Evolutionary conservation across 768 basidiomycete genomes (phyloP), one percentile per base, ranked within the genome.

Genomic region (Roridomyces roridus): DNA sequence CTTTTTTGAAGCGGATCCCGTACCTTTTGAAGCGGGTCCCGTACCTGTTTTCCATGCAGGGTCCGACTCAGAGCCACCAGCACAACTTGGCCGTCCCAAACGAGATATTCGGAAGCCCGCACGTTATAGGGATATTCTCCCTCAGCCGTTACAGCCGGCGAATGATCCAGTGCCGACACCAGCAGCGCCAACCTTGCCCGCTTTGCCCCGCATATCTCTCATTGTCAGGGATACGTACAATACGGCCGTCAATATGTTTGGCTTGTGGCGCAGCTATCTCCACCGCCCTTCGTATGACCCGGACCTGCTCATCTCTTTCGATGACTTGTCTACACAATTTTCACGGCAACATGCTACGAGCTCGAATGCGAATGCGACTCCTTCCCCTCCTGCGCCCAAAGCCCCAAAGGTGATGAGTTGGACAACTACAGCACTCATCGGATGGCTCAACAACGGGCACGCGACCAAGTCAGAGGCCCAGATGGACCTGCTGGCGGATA

Each of bases 201-300:
- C 12, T 9, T 23, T 47, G 7, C 59, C 36, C 17, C 26, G 42
- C 4, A 49, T 60, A 9, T 28, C 35, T 12, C 39, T 60, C 21
- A 36, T 55, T 10, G 59, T 60, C 14, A 41, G 59, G 7, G 59
- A 60, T 21, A 50, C 48, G 2, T 51, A 50, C 48, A 14, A 39
- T 1, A 60, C 53, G 2, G 39, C 25, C 12, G 18, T 9, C 6
- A 60, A 60, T 51, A 25, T 15, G 10, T 60, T 60, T 20, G 47
- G 52, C 6, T 11, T 61, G 2, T 56, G 48, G 48, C 54, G 59
- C 24, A 8, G 23, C 2, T 61, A 56, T 24, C 55, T 56, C 20
- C 59, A 61, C 37, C 59, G 54, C 7, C 59, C 59, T 1, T 47
- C 59, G 8, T 51, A 61, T 26, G 59, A 61, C 20, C 59, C 59